phyloP scores from a whole-genome alignment of 2,329 filamentous ascomycete species.

The Didymella glomerata region DNA sequence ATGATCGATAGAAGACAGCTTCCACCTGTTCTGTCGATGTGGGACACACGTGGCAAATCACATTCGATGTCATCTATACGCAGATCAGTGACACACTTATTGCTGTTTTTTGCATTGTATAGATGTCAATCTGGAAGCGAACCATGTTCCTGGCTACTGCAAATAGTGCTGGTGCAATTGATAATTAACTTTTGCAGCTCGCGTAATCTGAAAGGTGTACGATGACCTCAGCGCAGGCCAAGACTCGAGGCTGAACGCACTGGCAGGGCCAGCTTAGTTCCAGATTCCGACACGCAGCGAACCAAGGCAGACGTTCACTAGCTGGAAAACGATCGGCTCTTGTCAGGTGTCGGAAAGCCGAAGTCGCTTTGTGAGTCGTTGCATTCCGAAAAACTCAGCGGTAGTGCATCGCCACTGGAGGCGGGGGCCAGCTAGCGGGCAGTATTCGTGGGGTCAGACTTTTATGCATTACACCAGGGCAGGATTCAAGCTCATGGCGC shows the following conservation, averaged over 20 bases:
- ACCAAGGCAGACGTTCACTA: conserved; percentile 11
- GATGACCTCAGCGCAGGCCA: conserved; percentile 15
- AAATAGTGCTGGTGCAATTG: conserved; percentile 7
- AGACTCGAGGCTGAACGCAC: conserved; percentile 21
- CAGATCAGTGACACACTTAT: conserved; percentile 9
- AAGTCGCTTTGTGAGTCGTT: conserved; percentile 29
- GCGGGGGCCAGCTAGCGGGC: conserved; percentile 31
- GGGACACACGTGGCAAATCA: conserved; percentile 12
- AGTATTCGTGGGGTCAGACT: conserved; percentile 35
- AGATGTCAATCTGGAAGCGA: neutral
- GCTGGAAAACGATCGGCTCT: conserved; percentile 15
- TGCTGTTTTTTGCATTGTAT: conserved; percentile 1
- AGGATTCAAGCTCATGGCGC: conserved; percentile 20
- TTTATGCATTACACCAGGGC: conserved; percentile 20
- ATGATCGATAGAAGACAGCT: conserved; percentile 4
- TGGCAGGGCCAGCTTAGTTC: conserved; percentile 8
- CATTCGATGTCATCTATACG: neutral
- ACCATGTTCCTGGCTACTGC: conserved; percentile 11
- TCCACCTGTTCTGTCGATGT: conserved; percentile 13
- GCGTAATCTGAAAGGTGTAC: conserved; percentile 4
- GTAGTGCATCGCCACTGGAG: conserved; percentile 32
- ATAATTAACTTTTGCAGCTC: conserved; percentile 18
- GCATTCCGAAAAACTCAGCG: conserved; percentile 42
- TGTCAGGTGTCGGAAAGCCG: conserved; percentile 22
- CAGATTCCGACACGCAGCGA: conserved; percentile 28